A percentile compares a stretch with the other conserved stretches of the same genome.
phyloP scores from a whole-genome alignment of 2,329 filamentous ascomycete genomes.

The Colletotrichum tamarilloi region DNA sequence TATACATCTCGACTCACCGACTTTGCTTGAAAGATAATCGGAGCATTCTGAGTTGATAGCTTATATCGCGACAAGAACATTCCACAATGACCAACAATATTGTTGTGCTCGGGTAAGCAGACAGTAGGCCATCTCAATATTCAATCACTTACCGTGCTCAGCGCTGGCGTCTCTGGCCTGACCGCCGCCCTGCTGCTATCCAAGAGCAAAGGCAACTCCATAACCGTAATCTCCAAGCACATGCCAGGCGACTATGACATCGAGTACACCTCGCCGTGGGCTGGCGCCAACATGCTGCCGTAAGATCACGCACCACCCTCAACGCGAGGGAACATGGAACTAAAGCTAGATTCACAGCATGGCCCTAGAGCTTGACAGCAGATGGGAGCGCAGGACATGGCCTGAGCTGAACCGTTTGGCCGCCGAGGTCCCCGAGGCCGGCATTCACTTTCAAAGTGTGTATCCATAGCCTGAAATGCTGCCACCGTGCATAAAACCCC shows the following conservation, averaged over 20 bases:
- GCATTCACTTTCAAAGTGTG: constrained; percentile 76
- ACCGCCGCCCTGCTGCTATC: constrained; percentile 62
- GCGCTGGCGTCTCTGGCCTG: constrained; percentile 63
- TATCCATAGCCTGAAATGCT: not conserved
- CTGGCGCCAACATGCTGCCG: constrained; percentile 80
- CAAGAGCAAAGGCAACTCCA: constrained; percentile 53
- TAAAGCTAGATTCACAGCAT: constrained; percentile 43
- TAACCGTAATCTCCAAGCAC: constrained; percentile 70
- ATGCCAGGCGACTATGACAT: constrained; percentile 90
- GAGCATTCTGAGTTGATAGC: not conserved
- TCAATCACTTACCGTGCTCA: constrained; percentile 34
- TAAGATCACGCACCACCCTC: constrained; percentile 46
- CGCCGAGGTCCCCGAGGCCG: constrained; percentile 74
- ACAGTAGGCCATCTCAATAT: not conserved
- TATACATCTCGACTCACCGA: not conserved
- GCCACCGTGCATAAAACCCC: constrained; percentile 47
- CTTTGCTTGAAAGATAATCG: not conserved
- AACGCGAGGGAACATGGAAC: not conserved
- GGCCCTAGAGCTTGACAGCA: constrained; percentile 46
- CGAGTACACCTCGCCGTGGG: constrained; percentile 86
- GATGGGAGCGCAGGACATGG: constrained; percentile 70
- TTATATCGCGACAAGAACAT: not conserved
- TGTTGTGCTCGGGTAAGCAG: constrained; percentile 50
- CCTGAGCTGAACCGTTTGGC: constrained; percentile 65
- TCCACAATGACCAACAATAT: constrained; percentile 63